A percentile compares a stretch with the other conserved stretches of the same genome.
Evolutionary conservation across 148 eudicot genomes (phyloP).

Genomic region (Rhododendron mucronatum): DNA sequence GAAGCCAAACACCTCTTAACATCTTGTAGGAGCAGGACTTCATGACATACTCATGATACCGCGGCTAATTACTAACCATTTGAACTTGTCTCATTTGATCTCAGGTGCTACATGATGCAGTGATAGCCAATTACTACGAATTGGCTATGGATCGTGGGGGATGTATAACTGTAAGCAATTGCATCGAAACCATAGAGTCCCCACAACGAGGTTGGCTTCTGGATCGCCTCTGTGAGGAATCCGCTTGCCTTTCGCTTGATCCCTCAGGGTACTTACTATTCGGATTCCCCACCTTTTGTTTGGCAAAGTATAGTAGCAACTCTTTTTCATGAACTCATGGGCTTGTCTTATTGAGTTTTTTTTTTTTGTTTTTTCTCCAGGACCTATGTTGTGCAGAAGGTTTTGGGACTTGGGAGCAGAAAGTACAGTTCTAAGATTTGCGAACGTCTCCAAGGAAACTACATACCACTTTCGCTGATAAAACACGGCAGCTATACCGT

Average conservation of each 20-base stretch:
- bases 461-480: slow-evolving; percentile 1
- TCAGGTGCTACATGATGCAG: slow-evolving; percentile 6
- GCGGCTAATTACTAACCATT: not conserved
- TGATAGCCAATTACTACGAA: not conserved
- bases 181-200: slow-evolving; percentile 4
- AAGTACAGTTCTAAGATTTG: not conserved
- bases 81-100: not conserved
- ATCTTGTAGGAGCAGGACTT: not conserved
- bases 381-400: slow-evolving; percentile 17
- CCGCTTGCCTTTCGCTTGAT: slow-evolving; percentile 10
- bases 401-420: not conserved
- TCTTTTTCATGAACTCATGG: not conserved
- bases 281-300: not conserved
- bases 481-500: slow-evolving; percentile 13
- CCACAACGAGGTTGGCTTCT: not conserved
- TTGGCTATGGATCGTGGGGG: slow-evolving; percentile 12
- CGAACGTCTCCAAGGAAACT: not conserved
- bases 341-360: not conserved
- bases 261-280: slow-evolving; percentile 16
- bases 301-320: not conserved
- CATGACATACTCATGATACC: not conserved
- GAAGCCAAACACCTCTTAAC: not conserved
- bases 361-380: not conserved
- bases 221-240: not conserved
- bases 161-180: slow-evolving; percentile 4